phyloP scores from a whole-genome alignment of 768 basidiomycete species.

The Hemileccinum rubropunctum region DNA sequence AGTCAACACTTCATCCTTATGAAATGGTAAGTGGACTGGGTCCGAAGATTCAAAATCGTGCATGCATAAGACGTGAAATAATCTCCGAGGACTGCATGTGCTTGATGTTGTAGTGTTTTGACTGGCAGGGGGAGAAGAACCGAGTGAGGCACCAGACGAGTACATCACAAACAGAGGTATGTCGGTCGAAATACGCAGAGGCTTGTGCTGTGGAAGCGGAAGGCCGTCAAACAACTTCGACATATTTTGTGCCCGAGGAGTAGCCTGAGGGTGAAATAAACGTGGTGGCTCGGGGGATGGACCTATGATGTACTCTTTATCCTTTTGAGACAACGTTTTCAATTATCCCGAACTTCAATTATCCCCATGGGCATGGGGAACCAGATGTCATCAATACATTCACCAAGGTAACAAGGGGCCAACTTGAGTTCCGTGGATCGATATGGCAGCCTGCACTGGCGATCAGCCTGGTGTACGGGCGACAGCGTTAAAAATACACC shows the following conservation, averaged over 20 bases:
- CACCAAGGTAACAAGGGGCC: too few species aligned
- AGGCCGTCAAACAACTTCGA: neutral
- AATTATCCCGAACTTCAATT: neutral
- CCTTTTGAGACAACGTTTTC: neutral
- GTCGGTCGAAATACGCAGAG: slow-evolving; percentile 33
- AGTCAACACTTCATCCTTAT: slow-evolving; percentile 63
- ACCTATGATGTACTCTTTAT: slow-evolving; percentile 8
- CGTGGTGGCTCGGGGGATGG: neutral
- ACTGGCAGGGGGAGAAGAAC: slow-evolving; percentile 15
- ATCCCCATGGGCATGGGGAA: neutral
- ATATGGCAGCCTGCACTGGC: neutral
- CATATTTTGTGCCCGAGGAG: slow-evolving; percentile 11
- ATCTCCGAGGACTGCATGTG: slow-evolving; percentile 30
- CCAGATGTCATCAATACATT: too few species aligned
- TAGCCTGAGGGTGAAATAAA: neutral
- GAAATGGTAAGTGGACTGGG: slow-evolving; percentile 57
- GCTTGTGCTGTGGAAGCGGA: slow-evolving; percentile 11
- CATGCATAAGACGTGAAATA: slow-evolving; percentile 52
- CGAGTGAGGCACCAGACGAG: slow-evolving; percentile 31
- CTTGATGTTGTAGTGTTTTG: slow-evolving; percentile 27
- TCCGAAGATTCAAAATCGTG: slow-evolving; percentile 68
- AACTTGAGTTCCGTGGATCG: neutral
- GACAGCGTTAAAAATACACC: neutral
- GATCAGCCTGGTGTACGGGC: neutral
- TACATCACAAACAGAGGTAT: slow-evolving; percentile 34